phyloP scores from a whole-genome alignment of 177 flowering plant genomes.

The Vitis hybrid region DNA sequence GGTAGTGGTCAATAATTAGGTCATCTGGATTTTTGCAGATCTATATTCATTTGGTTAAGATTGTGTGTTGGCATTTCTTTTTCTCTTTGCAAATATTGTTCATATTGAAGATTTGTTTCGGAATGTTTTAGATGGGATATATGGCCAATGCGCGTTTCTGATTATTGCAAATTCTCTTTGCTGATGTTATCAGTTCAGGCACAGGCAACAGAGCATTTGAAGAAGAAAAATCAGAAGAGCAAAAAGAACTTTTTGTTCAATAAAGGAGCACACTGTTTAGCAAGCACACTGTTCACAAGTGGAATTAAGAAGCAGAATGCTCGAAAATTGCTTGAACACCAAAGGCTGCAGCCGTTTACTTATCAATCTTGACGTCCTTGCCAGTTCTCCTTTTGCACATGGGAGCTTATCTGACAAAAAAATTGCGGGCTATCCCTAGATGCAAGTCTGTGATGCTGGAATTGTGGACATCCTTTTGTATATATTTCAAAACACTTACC shows the following conservation, averaged over 20 bases:
- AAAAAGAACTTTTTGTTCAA: neutral
- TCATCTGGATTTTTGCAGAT: neutral
- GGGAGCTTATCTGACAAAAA: neutral
- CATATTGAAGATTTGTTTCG: neutral
- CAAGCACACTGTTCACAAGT: constrained; percentile 55
- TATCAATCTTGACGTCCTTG: constrained; percentile 11
- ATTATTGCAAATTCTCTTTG: constrained; percentile 9
- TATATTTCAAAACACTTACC: too few relatives aligned
- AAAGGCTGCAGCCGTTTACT: constrained; percentile 15
- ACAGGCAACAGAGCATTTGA: constrained; percentile 57
- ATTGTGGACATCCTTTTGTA: neutral
- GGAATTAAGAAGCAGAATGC: constrained; percentile 58
- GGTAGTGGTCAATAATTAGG: too few relatives aligned
- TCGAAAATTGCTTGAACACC: constrained; percentile 34
- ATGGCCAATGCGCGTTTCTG: neutral
- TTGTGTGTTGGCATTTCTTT: neutral
- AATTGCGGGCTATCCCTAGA: neutral
- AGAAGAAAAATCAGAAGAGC: constrained; percentile 34
- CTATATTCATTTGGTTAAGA: neutral
- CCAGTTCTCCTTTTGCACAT: neutral
- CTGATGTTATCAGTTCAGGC: constrained; percentile 57
- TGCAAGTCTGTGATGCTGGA: neutral
- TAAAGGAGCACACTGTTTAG: constrained; percentile 21
- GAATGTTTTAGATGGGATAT: neutral
- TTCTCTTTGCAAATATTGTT: neutral